These are phyloP conservation scores for Dactylonectria macrodidyma DNA, from an alignment of 2,329 filamentous ascomycete species.

Conservation along the genomic window DNA sequence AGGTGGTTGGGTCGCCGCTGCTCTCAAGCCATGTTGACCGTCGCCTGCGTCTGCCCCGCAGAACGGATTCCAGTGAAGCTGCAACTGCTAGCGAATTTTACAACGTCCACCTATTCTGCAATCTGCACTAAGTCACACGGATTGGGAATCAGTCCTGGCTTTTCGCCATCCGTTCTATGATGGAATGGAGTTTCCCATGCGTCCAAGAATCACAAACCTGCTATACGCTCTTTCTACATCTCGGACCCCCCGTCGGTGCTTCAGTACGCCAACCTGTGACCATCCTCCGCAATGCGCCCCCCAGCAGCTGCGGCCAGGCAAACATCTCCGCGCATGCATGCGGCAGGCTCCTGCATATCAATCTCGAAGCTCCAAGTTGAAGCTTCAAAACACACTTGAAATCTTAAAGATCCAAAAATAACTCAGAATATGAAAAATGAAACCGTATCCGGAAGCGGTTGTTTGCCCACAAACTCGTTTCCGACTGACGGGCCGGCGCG, in stretches of 20 bases:
- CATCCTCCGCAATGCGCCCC: conserved; percentile 21
- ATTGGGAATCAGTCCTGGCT: conserved; percentile 14
- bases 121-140: conserved; percentile 18
- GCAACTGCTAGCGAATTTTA: conserved; percentile 2
- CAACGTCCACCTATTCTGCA: conserved; percentile 11
- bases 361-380: background rate
- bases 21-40: background rate
- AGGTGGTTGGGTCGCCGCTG: conserved; percentile 12
- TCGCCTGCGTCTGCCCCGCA: background rate
- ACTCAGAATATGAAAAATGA: conserved; percentile 5
- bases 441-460: background rate
- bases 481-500: conserved; percentile 35
- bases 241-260: background rate
- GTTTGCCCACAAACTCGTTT: conserved; percentile 13
- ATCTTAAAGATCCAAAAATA: conserved; percentile 25
- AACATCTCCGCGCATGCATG: conserved; percentile 6
- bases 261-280: conserved; percentile 7
- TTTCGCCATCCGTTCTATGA: conserved; percentile 18
- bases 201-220: conserved; percentile 17
- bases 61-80: conserved; percentile 11
- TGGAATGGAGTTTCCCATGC: conserved; percentile 20
- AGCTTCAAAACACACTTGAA: conserved; percentile 3
- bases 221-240: background rate
- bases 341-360: conserved; percentile 10
- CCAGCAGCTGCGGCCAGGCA: conserved; percentile 8